Evolutionary conservation across 345 rosid genomes (phyloP).

Genomic region (Eutrema yunnanense): DNA sequence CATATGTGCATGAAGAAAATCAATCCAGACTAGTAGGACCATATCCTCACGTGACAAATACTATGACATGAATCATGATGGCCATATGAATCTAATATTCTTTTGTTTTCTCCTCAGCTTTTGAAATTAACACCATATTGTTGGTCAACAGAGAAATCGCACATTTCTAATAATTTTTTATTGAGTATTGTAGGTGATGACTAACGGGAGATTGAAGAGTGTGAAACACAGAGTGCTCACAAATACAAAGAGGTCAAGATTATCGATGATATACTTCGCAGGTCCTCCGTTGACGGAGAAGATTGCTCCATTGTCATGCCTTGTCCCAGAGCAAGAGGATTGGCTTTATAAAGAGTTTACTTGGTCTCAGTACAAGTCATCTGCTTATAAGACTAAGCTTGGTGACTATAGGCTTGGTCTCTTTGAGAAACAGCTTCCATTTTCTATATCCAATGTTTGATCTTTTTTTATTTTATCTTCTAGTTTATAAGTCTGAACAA

Average conservation of each 20-base stretch:
- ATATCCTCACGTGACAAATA: background rate
- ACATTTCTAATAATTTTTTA: background rate
- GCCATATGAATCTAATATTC: background rate
- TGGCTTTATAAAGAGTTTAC: constrained; percentile 69
- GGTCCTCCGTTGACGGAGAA: constrained; percentile 60
- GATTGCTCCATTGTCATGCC: constrained; percentile 50
- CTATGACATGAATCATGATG: background rate
- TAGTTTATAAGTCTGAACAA: constrained; percentile 18
- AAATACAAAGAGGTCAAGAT: constrained; percentile 43
- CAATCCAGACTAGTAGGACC: background rate
- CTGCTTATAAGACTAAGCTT: constrained; percentile 64
- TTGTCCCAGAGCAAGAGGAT: constrained; percentile 51
- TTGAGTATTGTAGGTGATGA: constrained; percentile 52
- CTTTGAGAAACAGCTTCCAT: constrained; percentile 44
- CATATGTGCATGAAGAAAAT: background rate
- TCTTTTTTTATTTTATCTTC: background rate
- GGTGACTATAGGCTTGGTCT: constrained; percentile 62
- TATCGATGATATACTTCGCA: constrained; percentile 86
- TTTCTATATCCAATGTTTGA: background rate
- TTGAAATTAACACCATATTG: background rate
- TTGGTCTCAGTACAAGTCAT: constrained; percentile 63
- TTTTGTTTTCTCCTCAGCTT: background rate
- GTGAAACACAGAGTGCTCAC: constrained; percentile 80
- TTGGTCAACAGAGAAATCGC: background rate
- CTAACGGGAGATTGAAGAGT: constrained; percentile 76